Percentiles rank a stretch among this genome's conserved stretches.
These are phyloP conservation scores for Lenzites betulinus DNA, from an alignment of 768 basidiomycete species.

Conservation along the genomic window DNA sequence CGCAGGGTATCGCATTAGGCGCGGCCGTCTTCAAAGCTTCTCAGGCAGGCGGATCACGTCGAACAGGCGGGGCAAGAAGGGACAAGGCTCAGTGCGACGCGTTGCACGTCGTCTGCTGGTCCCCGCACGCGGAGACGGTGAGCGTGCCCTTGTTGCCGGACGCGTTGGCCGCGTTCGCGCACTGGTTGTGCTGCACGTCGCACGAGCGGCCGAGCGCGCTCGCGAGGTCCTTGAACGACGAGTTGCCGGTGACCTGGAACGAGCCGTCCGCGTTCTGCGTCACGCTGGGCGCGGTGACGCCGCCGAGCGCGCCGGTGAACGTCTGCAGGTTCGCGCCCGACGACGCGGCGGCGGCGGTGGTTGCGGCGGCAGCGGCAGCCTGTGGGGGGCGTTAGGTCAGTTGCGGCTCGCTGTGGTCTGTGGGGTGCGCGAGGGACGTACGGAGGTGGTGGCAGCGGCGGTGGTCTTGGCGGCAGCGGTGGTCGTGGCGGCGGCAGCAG, in stretches of 20 bases:
- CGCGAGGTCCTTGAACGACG: conserved; percentile 45
- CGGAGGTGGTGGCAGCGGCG: conserved; percentile 14
- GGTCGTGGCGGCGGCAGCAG: conserved; percentile 23
- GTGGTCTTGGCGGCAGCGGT: conserved; percentile 5
- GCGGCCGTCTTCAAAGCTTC: neutral
- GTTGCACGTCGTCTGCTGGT: conserved; percentile 46
- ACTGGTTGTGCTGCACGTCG: conserved; percentile 61
- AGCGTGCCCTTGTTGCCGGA: conserved; percentile 49
- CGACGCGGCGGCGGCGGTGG: conserved; percentile 20
- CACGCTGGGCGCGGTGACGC: conserved; percentile 48
- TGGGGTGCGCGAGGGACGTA: no score
- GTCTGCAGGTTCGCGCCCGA: conserved; percentile 46
- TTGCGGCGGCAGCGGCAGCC: conserved; percentile 8
- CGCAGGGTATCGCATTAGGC: neutral
- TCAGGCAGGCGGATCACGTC: neutral
- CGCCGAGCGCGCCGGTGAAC: conserved; percentile 50
- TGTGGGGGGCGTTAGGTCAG: neutral
- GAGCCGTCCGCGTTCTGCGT: conserved; percentile 41
- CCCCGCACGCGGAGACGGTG: conserved; percentile 48
- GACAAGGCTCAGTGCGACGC: conserved; percentile 24
- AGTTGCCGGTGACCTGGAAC: conserved; percentile 53
- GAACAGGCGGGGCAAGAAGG: neutral
- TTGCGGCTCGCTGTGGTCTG: neutral
- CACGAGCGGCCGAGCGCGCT: conserved; percentile 53
- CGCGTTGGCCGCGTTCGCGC: conserved; percentile 57